Base-by-base conservation (phyloP, 495 filamentous ascomycete genomes). In the Cetradonia linearis region DNA sequence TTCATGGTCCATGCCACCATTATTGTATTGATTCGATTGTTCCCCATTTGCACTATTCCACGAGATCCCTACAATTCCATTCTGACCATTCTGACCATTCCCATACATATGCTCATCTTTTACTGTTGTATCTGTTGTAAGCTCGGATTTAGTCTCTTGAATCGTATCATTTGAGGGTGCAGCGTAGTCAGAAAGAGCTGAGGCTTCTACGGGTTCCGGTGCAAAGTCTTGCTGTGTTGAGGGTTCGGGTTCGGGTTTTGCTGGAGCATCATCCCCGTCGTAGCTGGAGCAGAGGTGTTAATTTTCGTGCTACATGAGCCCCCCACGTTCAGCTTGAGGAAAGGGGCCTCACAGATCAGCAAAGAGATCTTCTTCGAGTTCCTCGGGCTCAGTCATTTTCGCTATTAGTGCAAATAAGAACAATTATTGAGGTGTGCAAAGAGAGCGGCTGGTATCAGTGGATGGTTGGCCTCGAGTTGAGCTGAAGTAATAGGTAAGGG, bases 351-450 rank as follows among this genome's bases (percentile, higher is more conserved):
- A 97, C 93, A 98, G 83, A 76, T 98, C 93, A 64, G 91, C 93
- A 71, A 98, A 98, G 68, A 98, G 86, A 80, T 98, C 93, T 68
- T 97, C 94, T 56, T 97, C 94, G 64, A 91, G 84, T 62, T 91
- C 90, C 71, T 94, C 91, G 53, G 83, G 81, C 70, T 95, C 91
- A 28, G 89, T 82, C 90, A 95, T 95, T 59, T 42, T 61, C 27
- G 36, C 14, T 73, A 23, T 47, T 40, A 59, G 40, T 69, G 63
- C 11, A 48, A 48, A 66, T 58, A 40, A 23, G 1, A 18, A 20
- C 14, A 3, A 18, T 31, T 30, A 16, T n/a, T 16, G 1, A 36
- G 25, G 8, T 40, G 42, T 31, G 9, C n/a, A 30, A 54, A 13
- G n/a, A 54, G 28, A n/a, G 13, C 30, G 20, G 3, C n/a, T 34